Evolutionary conservation across 371 early-diverging fungal genomes (phyloP), one percentile per base, ranked within the genome.

Genomic region (Syncephalis fuscata): DNA sequence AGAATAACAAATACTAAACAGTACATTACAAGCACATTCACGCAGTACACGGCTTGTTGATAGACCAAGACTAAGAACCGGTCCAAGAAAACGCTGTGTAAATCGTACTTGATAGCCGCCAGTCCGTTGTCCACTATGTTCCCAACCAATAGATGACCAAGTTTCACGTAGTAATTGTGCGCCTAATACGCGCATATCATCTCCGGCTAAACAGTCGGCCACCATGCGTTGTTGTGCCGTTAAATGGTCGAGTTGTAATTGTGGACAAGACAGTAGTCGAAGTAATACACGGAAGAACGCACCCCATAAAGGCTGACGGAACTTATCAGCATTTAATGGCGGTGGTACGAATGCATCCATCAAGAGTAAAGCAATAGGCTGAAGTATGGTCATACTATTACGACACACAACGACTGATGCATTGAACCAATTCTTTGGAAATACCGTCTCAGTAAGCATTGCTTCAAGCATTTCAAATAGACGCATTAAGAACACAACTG

Each of bases 1-100:
- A 38, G 70, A 67, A n/a, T 71, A 57, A 24, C 80, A 68, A 43
- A 79, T 73, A 58, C 73, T 73, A 37, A 73, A 75, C 27, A 84
- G 59, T 2, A 82, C 60, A 4, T 63, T 56, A 10, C 72, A 52
- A 1, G 79, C 74, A 23, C 71, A 62, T 9, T 57, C 47, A 24
- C 76, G 67, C 3, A 79, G 62, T 21, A 65, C 63, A 37, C 72
- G 72, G 56, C 81, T 77, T 11, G 67, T 57, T 3, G 75, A 73
- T 54, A 80, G 52, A 15, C 74, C 65, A 32, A 76, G 60, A 51
- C 74, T 68, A 52, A 76, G 68, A 26, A 80, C 56, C 4, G 71
- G 71, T 9, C 77, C 71, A 11, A 83, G 54, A 27, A 83, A 59
- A n/a, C 61, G 60, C 9, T 70, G 70, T 25, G 75, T 67, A 22